Base-by-base conservation (phyloP, 2,329 filamentous ascomycete genomes). In the Cladophialophora bantiana region DNA sequence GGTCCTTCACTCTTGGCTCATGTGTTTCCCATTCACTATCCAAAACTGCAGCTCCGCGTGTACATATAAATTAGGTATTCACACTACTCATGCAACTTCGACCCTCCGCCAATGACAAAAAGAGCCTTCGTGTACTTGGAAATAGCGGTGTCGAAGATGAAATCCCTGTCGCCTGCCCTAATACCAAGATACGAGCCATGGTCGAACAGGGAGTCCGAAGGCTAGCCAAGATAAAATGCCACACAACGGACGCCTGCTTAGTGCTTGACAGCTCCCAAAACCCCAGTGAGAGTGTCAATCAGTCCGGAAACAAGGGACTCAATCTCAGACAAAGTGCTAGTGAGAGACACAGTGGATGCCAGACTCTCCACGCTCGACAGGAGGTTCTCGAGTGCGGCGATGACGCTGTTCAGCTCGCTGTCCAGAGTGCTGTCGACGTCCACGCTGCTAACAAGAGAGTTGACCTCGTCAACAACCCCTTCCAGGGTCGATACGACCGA, bases 371-470 rank as follows among this genome's bases (percentile, higher is more conserved):
- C 53, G 18, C 32, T 40, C 34, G 10, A 10, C 13, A 65, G 9
- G 52, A 69, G 58, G 5, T 7, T 40, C 52, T 69, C 38, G 10
- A 66, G 64, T 31, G 61, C 52, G 13, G 55, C 9, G 45, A 65
- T 62, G 58, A 53, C 54, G 35, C 26, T 55, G 48, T 26, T 55
- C 48, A 67, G 13, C 50, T 20, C 48, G 20, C n/a, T 48, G 7
- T 15, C 36, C 36, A 9, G 56, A 53, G 40, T 62, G 36, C 26
- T 26, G 36, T 56, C 56, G 7, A 66, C 36, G n/a, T 52, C 65
- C 10, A 50, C 59, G 34, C 10, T 20, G n/a, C 34, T 15, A 38
- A 56, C 34, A 55, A 55, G 20, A 38, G n/a, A 13, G 32, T 66
- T 52, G 38, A 66, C 38, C 20, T 65, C 45, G 48, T 13, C 36